Conservation (phyloP, 1,139 yeast species). For the Hemisphaericaspora lyxosophila region DNA sequence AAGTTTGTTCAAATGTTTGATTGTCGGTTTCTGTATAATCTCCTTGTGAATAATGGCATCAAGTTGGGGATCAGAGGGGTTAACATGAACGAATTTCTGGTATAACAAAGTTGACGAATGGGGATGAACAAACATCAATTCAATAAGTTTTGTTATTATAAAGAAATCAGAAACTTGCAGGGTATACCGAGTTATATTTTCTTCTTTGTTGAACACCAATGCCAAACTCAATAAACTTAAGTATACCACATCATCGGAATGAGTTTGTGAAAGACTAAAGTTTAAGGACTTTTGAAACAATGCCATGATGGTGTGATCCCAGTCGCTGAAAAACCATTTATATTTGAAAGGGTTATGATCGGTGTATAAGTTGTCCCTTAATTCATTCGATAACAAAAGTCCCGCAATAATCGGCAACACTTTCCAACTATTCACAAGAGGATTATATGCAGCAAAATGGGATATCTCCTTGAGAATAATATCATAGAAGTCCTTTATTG, state of each 20-base stretch:
- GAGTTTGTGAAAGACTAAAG: constrained; percentile 23
- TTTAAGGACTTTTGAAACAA: constrained; percentile 28
- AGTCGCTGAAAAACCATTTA: constrained; percentile 33
- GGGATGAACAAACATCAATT: constrained; percentile 23
- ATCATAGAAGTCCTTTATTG: constrained; percentile 51
- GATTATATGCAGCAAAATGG: constrained; percentile 32
- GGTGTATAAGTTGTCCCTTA: constrained; percentile 38
- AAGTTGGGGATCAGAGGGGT: constrained; percentile 10
- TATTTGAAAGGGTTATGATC: constrained; percentile 26
- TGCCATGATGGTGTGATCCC: constrained; percentile 26
- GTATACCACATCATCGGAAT: constrained; percentile 25
- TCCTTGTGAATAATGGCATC: constrained; percentile 17
- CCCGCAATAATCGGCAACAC: constrained; percentile 59
- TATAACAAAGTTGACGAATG: constrained; percentile 17
- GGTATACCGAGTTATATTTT: constrained; percentile 24
- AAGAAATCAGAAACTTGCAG: constrained; percentile 23
- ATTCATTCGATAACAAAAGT: constrained; percentile 39
- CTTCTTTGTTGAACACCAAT: constrained; percentile 24
- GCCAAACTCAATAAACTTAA: constrained; percentile 39
- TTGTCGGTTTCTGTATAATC: constrained; percentile 37
- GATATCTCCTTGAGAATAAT: constrained; percentile 39
- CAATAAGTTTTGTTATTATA: constrained; percentile 23
- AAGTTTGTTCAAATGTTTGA: constrained; percentile 51
- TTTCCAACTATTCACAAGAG: constrained; percentile 49
- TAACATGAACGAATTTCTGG: constrained; percentile 18